Percentiles rank a stretch among this genome's conserved stretches.
These are phyloP conservation scores for Narthecium ossifragum DNA, from an alignment of 106 monocot genomes.

Conservation along the genomic window DNA sequence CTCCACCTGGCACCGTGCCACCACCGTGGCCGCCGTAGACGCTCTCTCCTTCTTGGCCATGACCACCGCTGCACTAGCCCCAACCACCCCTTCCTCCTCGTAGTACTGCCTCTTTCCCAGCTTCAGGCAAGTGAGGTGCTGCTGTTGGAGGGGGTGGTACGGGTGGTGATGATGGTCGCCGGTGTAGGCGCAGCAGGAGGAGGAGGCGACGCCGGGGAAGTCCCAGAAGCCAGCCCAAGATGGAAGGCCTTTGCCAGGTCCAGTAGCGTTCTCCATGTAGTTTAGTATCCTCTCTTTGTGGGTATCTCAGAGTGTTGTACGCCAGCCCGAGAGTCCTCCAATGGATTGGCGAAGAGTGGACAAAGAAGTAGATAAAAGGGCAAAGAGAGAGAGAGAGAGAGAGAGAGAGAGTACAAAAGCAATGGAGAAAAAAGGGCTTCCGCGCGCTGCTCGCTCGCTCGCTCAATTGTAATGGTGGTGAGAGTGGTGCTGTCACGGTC, in stretches of 20 bases:
- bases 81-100: constrained; percentile 8
- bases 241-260: background rate
- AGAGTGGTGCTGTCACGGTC: background rate
- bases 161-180: background rate
- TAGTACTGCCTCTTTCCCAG: constrained; percentile 65
- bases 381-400: too few relatives aligned
- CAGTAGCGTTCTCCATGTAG: background rate
- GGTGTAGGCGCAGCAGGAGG: background rate
- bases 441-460: too few relatives aligned
- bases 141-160: background rate
- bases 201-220: background rate
- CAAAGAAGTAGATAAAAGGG: too few relatives aligned
- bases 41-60: background rate
- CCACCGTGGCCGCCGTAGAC: constrained; percentile 4
- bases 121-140: constrained; percentile 52
- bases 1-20: constrained; percentile 5
- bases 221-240: background rate
- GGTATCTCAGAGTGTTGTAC: background rate
- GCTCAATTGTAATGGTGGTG: background rate
- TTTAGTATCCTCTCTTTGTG: background rate
- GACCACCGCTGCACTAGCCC: background rate
- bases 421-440: too few relatives aligned
- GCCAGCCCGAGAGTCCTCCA: background rate
- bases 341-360: too few relatives aligned
- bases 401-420: too few relatives aligned